phyloP scores from a whole-genome alignment of 2,329 filamentous ascomycete genomes.

The Fusarium sororula region DNA sequence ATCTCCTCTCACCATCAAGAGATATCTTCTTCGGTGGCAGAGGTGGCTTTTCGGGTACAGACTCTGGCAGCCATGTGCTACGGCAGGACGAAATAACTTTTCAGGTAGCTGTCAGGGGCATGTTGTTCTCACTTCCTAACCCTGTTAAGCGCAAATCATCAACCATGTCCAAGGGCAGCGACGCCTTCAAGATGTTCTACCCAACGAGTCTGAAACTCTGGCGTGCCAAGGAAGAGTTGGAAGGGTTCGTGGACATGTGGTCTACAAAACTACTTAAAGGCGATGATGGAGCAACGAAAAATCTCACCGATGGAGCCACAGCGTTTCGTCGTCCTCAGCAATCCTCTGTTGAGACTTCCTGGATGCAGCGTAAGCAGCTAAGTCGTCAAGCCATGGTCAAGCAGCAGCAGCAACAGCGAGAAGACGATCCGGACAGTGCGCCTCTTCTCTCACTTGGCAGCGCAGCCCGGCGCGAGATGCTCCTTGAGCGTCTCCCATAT shows the following conservation, averaged over 20 bases:
- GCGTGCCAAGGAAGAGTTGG: conserved; percentile 83
- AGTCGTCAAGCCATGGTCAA: conserved; percentile 26
- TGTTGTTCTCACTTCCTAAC: conserved; percentile 84
- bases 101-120: conserved; percentile 85
- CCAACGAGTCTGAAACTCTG: conserved; percentile 86
- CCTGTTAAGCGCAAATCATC: conserved; percentile 79
- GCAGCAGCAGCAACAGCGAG: conserved; percentile 16
- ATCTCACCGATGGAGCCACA: conserved; percentile 57
- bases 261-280: conserved; percentile 68
- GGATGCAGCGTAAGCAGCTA: conserved; percentile 49
- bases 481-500: conserved; percentile 89
- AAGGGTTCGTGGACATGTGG: conserved; percentile 76
- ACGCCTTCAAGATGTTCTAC: conserved; percentile 91
- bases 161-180: conserved; percentile 57
- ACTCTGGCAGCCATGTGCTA: conserved; percentile 75
- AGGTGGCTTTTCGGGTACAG: conserved; percentile 61
- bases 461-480: conserved; percentile 75
- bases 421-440: conserved; percentile 37
- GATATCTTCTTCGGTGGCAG: conserved; percentile 72
- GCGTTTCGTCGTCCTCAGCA: conserved; percentile 58
- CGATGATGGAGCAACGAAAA: conserved; percentile 52
- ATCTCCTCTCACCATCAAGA: conserved; percentile 81
- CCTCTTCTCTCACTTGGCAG: conserved; percentile 69
- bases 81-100: conserved; percentile 96
- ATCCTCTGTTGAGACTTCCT: conserved; percentile 43